Base-by-base conservation (phyloP, 2,329 filamentous ascomycete species). In the Sporothrix protearum region DNA sequence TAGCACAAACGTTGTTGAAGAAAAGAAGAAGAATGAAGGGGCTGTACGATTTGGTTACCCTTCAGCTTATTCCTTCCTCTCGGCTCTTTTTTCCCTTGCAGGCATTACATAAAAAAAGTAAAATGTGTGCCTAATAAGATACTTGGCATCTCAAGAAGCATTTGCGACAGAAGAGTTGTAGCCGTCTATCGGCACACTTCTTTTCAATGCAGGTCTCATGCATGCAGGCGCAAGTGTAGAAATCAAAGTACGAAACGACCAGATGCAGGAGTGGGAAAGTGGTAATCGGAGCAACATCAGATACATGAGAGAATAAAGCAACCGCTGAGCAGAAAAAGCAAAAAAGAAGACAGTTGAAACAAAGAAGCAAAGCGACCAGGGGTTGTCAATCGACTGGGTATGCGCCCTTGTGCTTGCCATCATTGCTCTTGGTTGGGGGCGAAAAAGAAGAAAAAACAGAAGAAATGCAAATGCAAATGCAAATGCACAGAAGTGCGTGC, bases 231-330 rank as follows among this genome's bases (percentile, higher is more conserved):
- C 42, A n/a, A 28, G 63, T 49, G 25, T 10, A 4, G n/a, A 47
- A 28, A n/a, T 4, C 10, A 19, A 36, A 19, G 55, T 30, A 30
- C 22, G 61, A 49, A n/a, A 66, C 36, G 57, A 42, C 57, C 33
- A 25, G 57, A 64, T 66, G 39, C 39, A 66, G 25, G 39, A 66
- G 39, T 25, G 30, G 22, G 16, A 64, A 30, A 28, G n/a, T 33
- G 30, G 33, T 22, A 16, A 19, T 39, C 28, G 33, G 7, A 39
- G 33, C 4, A 4, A 47, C 49, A 28, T 53, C 8, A 25, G 22
- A 53, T 14, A 63, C 7, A 63, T 33, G 59, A 39, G 30, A 63
- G 45, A 45, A 63, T 42, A 63, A 63, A 63, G 59, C 33, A 63
- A 42, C 59, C 57, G 57, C 57, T 39, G 19, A 39, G 33, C 57